Base-by-base conservation (phyloP, 805 yeast genomes). In the Suhomyces xylopsoci region DNA sequence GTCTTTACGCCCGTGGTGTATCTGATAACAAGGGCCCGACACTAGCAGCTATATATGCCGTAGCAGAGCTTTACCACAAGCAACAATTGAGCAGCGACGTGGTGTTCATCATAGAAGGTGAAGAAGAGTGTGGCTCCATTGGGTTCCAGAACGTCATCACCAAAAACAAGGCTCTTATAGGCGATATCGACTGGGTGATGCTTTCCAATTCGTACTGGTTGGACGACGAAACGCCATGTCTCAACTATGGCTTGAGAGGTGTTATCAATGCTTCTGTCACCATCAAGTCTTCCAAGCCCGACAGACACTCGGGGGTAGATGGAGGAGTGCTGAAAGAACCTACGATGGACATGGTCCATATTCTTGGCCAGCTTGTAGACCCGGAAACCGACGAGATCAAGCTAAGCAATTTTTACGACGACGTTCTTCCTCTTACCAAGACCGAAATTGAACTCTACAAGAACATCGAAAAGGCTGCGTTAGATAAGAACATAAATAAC, bases 1-100 rank as follows among this genome's bases (percentile, higher is more conserved):
- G 86, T 61, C 64, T 93, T 54, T 88, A 88, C 61, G 98, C 93
- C 1, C 80, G 99, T 64, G 99, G 99, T 52, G 94, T 87, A 0
- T 84, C 94, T 45, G 99, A 93, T 64, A 94, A 93, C 67, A 93
- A 93, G 66, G 99, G 99, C 0, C 99, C 99, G 0, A 73, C 88
- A 7, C 70, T 91, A 10, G 96, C 97, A 1, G 86, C 97, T 0
- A 79, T 93, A 2, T 91, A 84, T 69, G 90, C 97, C 0, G 96
- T 88, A 17, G 92, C 94, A 0, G 90, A 88, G 50, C 69, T 90
- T 12, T 71, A 71, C 50, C 80, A 80, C 26, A 68, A 72, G 9
- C 71, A 77, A 0, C 68, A 80, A 45, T 76, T 94, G 19, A 73
- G 76, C 6, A 78, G 85, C 45, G 97, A 93, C 65, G 85, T 93